Evolutionary conservation across 1,284 basidiomycete genomes (phyloP), one percentile per base, ranked within the genome.

Genomic region (Phylloboletellus chloephorus): DNA sequence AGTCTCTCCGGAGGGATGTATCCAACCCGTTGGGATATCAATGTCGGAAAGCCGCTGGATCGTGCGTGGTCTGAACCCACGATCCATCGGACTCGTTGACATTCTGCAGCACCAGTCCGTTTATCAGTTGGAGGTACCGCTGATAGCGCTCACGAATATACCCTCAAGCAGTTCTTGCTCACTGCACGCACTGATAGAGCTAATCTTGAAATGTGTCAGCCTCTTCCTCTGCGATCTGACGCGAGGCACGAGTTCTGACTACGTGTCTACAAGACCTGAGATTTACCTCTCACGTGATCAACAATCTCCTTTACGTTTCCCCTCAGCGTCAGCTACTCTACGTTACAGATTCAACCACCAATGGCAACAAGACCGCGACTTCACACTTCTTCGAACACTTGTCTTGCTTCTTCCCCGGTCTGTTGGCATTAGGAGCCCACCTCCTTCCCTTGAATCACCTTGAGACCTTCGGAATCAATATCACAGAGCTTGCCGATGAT

Each of bases 341-440:
- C 50, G 79, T 82, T 11, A 84, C 83, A 2, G 79, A 84, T 52
- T 67, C 69, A 11, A 50, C 44, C 11, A 58, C 58, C 5, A 57
- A 58, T 37, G 48, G 55, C 12, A 48, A 56, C 37, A 49, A 50
- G 25, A 58, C 52, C 20, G 50, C 51, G 12, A 71, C 74, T 9
- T 68, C 71, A 11, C 76, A 82, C 51, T 61, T 56, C 13, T 78
- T 87, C 41, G 85, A 88, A 51, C 85, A 88, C 53, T 67, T 88
- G 37, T 79, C 84, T 8, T 88, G 86, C 62, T 88, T 88, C 68
- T 68, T 87, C 35, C 82, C 83, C 0, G 86, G 83, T 12, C 62
- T 88, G n/a, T 68, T 88, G 42, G 82, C 84, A 2, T 71, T 88
- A 12, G 85, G 86, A 39, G 80, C 66, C 1, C 72, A 78, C 39